Conservation (phyloP, 371 early-diverging fungal species). For the Rhizopus sp. region DNA sequence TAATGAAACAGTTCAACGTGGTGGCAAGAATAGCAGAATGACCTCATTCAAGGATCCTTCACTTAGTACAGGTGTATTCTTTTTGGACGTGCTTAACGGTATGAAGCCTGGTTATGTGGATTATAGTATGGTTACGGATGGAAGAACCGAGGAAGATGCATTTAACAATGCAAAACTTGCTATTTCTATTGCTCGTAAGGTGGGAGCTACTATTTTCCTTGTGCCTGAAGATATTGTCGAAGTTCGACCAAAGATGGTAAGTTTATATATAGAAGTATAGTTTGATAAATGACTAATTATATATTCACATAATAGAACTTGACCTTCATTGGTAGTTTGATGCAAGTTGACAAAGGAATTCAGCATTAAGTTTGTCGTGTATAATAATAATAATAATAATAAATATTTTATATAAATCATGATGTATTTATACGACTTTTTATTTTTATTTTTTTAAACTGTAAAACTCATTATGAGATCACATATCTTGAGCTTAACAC, state of each 20-base stretch:
- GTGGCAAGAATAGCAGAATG: conserved; percentile 74
- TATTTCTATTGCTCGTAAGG: conserved; percentile 93
- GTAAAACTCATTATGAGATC: conserved; percentile 69
- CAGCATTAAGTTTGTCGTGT: conserved; percentile 1
- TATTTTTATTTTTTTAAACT: conserved; percentile 41
- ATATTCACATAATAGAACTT: conserved; percentile 58
- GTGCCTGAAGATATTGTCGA: conserved; percentile 96
- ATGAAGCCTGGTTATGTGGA: conserved; percentile 91
- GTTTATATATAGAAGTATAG: conserved; percentile 9
- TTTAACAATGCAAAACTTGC: conserved; percentile 90
- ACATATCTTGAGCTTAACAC: conserved; percentile 58
- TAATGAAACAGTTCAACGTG: conserved; percentile 72
- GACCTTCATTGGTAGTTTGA: conserved; percentile 87
- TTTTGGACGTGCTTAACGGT: conserved; percentile 91
- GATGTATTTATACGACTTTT: not conserved
- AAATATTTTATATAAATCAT: not conserved
- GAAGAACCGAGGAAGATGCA: conserved; percentile 77
- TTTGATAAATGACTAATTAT: not conserved
- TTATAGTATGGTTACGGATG: conserved; percentile 81
- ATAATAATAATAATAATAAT: too few species aligned
- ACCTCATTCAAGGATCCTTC: conserved; percentile 81
- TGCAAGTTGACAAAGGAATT: conserved; percentile 60
- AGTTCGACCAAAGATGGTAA: conserved; percentile 84
- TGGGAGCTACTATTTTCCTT: conserved; percentile 94
- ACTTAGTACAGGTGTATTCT: conserved; percentile 78